Evolutionary conservation across 305 asterid species (phyloP).

Genomic region (Striga hermonthica): DNA sequence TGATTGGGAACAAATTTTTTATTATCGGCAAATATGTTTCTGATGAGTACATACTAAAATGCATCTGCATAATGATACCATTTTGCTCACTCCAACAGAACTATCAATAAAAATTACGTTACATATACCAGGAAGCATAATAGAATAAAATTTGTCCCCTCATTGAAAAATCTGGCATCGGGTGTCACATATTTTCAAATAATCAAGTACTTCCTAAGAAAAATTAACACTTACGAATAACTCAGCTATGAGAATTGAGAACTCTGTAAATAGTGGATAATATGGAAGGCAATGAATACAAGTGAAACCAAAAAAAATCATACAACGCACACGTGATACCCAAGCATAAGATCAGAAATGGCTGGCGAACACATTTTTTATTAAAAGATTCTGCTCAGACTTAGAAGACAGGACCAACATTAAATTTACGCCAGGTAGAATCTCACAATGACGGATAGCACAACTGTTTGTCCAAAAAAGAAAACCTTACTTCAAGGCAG

Average conservation of each 20-base stretch:
- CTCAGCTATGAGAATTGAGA: background rate
- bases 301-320: background rate
- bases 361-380: background rate
- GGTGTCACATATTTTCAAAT: background rate
- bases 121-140: background rate
- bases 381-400: background rate
- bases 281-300: background rate
- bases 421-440: background rate
- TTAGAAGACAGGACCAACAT: background rate
- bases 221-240: background rate
- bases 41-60: background rate
- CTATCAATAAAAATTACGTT: background rate
- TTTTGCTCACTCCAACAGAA: background rate
- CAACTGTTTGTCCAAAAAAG: slow-evolving; percentile 15
- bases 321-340: background rate
- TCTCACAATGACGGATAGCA: background rate
- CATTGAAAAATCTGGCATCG: background rate
- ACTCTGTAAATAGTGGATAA: background rate
- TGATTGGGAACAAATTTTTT: background rate
- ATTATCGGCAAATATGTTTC: background rate
- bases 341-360: background rate
- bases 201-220: background rate
- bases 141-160: background rate
- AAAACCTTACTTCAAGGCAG: slow-evolving; percentile 18
- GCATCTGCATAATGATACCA: background rate